Base-by-base conservation (phyloP, 2,329 filamentous ascomycete genomes). In the Aspergillus sp. region DNA sequence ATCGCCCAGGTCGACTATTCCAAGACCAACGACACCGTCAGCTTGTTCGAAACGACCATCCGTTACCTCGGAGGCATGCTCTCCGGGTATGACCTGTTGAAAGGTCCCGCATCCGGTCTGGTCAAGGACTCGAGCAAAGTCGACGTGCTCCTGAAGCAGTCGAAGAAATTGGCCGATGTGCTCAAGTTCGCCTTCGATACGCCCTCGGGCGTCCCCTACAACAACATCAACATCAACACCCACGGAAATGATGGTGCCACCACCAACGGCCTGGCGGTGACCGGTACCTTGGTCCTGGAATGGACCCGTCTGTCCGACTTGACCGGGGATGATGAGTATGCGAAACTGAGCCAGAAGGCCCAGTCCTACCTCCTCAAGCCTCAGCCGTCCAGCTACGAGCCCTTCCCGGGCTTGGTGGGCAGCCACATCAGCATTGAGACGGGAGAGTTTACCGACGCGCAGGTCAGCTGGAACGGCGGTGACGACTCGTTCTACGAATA, bases 1-100 rank as follows among this genome's bases (percentile, higher is more conserved):
- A 81, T 96, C 43, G 80, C 84, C 0, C 81, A 73, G 0, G 87
- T 95, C 63, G 78, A 95, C 70, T 96, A 89, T 65, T 80, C 80
- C 40, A 75, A 78, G 10, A 88, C 87, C 1, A 64, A 77, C 2
- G 71, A 77, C 1, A 71, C 77, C 9, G 84, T 96, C 45, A 93
- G 88, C 34, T 72, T 96, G 6, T 96, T 96, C 64, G 91, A 96
- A 72, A 95, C 90, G 0, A 96, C 89, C 0, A 96, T 96, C 64
- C 86, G 91, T 23, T 96, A 96, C 64, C 75, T 96, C 1, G 91
- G 84, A 9, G 91, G 91, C 14, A 78, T 96, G 62, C 67, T 96
- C 7, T 88, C 91, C 2, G 89, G 86, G 4, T 80, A 79, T 60
- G 78, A 80, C 55, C 78, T 96, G 45, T 75, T 96, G 44, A 86